Evolutionary conservation across 345 rosid species (phyloP).

Genomic region (Leavenworthia alabamica): DNA sequence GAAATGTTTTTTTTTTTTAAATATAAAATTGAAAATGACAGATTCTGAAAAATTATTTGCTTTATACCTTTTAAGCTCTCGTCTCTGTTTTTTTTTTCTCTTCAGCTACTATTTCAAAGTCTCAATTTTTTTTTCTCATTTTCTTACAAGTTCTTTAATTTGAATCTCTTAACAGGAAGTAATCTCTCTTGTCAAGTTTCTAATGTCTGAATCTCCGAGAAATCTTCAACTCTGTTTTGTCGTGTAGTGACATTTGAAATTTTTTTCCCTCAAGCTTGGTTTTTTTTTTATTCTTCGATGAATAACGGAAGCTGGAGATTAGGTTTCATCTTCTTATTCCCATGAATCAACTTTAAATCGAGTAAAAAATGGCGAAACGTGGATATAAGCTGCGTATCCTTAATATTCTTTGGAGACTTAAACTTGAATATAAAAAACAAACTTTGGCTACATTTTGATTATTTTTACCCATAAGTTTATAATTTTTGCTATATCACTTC

Average conservation of each 20-base stretch:
- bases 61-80: slow-evolving; percentile 6
- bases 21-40: slow-evolving; percentile 21
- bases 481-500: background rate
- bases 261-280: background rate
- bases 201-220: slow-evolving; percentile 13
- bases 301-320: slow-evolving; percentile 9
- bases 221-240: slow-evolving; percentile 4
- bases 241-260: slow-evolving; percentile 17
- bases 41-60: slow-evolving; percentile 13
- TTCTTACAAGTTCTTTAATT: background rate
- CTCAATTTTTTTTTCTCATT: background rate
- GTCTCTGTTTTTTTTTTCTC: slow-evolving; percentile 15
- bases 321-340: slow-evolving; percentile 7
- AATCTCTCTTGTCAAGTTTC: background rate
- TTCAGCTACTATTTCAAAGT: slow-evolving; percentile 13
- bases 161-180: background rate
- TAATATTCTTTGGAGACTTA: background rate
- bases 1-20: background rate
- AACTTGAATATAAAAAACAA: background rate
- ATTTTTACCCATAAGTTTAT: background rate
- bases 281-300: background rate
- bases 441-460: background rate
- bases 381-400: slow-evolving; percentile 99
- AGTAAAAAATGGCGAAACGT: slow-evolving; percentile 70
- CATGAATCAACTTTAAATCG: background rate